These are phyloP conservation scores for Penicillium chermesinum DNA, from an alignment of 495 filamentous ascomycete species.

Conservation along the genomic window DNA sequence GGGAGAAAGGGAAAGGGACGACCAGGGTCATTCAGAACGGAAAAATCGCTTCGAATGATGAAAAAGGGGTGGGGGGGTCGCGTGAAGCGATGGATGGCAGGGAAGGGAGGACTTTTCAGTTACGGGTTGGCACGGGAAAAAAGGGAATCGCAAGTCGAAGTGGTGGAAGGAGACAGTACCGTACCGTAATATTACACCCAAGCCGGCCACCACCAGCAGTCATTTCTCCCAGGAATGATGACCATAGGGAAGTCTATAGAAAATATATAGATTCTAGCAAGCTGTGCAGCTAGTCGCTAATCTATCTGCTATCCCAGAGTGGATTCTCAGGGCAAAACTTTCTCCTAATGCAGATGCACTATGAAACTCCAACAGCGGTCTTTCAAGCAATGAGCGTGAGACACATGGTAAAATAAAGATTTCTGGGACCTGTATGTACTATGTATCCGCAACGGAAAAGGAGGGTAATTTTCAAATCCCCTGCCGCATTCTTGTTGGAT, in stretches of 20 bases:
- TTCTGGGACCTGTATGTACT: constrained; percentile 3
- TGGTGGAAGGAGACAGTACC: constrained; percentile 2
- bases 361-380: neutral
- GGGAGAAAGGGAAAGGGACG: constrained; percentile 41
- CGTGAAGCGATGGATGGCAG: constrained; percentile 37
- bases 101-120: constrained; percentile 38
- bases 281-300: neutral
- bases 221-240: constrained; percentile 4
- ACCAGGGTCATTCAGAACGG: constrained; percentile 47
- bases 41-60: constrained; percentile 52
- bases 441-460: constrained; percentile 3
- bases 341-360: neutral
- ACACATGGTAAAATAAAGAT: neutral
- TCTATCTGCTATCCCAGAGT: neutral
- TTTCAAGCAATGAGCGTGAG: neutral
- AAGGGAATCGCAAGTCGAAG: constrained; percentile 11
- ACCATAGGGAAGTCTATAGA: neutral
- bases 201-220: constrained; percentile 10
- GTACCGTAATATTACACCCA: neutral
- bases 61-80: constrained; percentile 47
- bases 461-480: neutral
- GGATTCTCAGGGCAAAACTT: neutral
- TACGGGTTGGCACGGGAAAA: constrained; percentile 27
- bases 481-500: constrained; percentile 3
- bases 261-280: no score